Evolutionary conservation across 345 rosid genomes (phyloP).

Genomic region (Hirschfeldia incana): DNA sequence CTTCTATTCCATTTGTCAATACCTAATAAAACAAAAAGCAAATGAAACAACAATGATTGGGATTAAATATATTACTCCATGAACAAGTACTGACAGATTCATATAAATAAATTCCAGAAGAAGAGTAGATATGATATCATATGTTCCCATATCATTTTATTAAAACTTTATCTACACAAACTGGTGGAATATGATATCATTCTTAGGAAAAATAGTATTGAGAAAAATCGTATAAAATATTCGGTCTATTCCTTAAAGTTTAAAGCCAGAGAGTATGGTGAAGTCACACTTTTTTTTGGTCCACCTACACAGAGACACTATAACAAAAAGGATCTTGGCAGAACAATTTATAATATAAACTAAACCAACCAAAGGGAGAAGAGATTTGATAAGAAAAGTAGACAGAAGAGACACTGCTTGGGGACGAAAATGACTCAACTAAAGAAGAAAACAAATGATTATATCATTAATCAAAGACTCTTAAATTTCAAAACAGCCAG

Average conservation of each 20-base stretch:
- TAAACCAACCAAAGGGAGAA: conserved; percentile 27
- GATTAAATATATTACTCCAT: conserved; percentile 17
- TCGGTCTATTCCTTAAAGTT: conserved; percentile 22
- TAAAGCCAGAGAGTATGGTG: conserved; percentile 31
- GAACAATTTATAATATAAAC: conserved; percentile 1
- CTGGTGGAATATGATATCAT: conserved; percentile 28
- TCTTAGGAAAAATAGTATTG: not conserved
- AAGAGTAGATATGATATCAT: conserved; percentile 15
- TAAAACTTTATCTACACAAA: not conserved
- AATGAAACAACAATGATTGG: not conserved
- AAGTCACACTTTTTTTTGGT: conserved; percentile 30
- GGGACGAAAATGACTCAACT: conserved; percentile 37
- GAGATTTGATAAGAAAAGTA: not conserved
- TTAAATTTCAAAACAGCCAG: conserved; percentile 24
- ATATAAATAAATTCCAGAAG: conserved; percentile 27
- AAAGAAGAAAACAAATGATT: conserved; percentile 20
- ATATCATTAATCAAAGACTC: conserved; percentile 13
- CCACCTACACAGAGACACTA: conserved; percentile 35
- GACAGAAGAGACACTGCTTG: conserved; percentile 27
- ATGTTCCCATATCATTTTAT: not conserved
- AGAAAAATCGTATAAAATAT: conserved; percentile 14
- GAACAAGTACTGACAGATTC: conserved; percentile 18
- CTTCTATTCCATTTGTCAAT: conserved; percentile 96
- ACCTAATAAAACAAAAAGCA: conserved; percentile 47
- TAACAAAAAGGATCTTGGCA: conserved; percentile 29